Evolutionary conservation across 2,329 filamentous ascomycete species (phyloP), one percentile per base, ranked within the genome.

Genomic region (Diaporthe sp.): DNA sequence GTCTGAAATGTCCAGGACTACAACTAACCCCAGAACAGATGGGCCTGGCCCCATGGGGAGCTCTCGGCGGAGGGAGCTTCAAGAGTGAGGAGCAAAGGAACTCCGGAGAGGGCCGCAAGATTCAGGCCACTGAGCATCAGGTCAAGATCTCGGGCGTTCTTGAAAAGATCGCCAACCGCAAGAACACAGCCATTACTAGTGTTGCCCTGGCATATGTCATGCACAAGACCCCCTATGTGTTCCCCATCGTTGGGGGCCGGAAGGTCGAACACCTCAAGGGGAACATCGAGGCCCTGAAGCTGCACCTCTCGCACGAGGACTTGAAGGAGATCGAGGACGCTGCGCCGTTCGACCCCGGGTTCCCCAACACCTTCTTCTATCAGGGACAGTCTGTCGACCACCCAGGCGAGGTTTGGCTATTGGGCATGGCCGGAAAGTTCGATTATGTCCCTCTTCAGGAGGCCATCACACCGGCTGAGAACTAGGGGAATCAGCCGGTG

Each of bases 151-250:
- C 85, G 77, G 79, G 83, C 71, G 85, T 83, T 17, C 82, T 89
- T 46, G 86, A 88, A 87, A 87, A 82, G 39, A 87, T 94, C 61
- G 87, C 87, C 62, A 78, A 79, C 34, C 84, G 84, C 76, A 87
- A 87, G 78, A 81, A 82, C 76, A 86, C 85, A 3, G 78, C 82
- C 71, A 83, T 88, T 77, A 88, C 86, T 22, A 87, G 86, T 76
- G 82, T 89, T 74, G 93, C 94, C 12, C 84, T 95, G 34, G 93
- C 94, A 2, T 95, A 95, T 80, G 91, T 95, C 19, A 89, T 94
- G 87, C 88, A 91, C 78, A 95, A 95, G 84, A 86, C 92, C 0
- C 90, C 92, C 0, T 91, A 94, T 79, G 92, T 95, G 17, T 94
- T 94, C 80, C 94, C 94, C 1, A 91, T 95, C 55, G 86, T 95